A percentile compares a stretch with the other conserved stretches of the same genome.
These are phyloP conservation scores for Amanita rimosa DNA, from an alignment of 768 basidiomycete genomes.

Conservation along the genomic window DNA sequence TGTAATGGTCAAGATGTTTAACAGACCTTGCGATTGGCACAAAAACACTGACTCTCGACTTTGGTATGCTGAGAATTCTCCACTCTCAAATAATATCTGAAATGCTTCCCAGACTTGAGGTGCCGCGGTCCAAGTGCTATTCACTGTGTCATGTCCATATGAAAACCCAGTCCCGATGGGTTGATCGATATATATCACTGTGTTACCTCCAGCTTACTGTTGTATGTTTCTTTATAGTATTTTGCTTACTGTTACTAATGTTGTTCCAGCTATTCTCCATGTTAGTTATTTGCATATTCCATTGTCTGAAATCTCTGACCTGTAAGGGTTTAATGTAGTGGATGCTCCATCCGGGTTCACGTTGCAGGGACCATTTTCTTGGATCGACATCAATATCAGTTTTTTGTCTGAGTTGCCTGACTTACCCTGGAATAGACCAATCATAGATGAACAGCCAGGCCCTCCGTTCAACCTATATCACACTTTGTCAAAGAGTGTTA, in stretches of 20 bases:
- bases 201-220: not conserved
- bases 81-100: conserved; percentile 51
- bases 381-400: not conserved
- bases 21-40: not conserved
- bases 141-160: conserved; percentile 43
- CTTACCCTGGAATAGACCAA: conserved; percentile 42
- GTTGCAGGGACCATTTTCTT: conserved; percentile 55
- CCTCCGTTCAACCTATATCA: conserved; percentile 42
- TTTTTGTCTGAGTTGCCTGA: not conserved
- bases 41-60: conserved; percentile 35
- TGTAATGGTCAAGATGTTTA: conserved; percentile 10
- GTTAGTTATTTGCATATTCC: not conserved
- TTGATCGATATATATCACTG: conserved; percentile 67
- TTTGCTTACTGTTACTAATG: conserved; percentile 48
- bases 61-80: conserved; percentile 36
- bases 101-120: conserved; percentile 51
- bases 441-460: conserved; percentile 53
- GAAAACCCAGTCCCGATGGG: conserved; percentile 61
- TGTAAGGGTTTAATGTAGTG: conserved; percentile 49
- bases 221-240: not conserved
- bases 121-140: conserved; percentile 45
- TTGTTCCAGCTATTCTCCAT: conserved; percentile 46
- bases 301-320: conserved; percentile 18
- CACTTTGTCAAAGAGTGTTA: not conserved
- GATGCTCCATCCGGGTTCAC: conserved; percentile 43